Base-by-base conservation (phyloP, 164 flowering plant genomes). In the Vitis labrusca region DNA sequence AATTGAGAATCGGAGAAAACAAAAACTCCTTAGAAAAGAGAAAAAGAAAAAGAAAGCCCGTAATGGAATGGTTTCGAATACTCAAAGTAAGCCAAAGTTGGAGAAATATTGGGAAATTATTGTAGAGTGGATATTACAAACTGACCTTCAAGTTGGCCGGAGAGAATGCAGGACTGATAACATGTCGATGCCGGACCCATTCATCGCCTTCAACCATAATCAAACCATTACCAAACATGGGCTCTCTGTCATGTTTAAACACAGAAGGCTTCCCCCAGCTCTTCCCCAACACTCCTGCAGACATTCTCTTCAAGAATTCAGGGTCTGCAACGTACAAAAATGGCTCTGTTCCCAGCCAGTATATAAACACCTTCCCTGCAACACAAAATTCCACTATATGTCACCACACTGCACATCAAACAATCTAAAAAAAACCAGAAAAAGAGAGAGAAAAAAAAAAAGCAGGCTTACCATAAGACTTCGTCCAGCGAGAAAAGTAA, bases 271-370 rank as follows among this genome's bases (percentile, higher is more conserved):
- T 95, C 27, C 99, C 99, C 99, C 98, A 95, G 48, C 77, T 78
- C 79, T 86, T 95, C 8, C 81, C 89, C 81, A 75, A 50, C 0
- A 90, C 87, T 2, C 81, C 86, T 7, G 83, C 62, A 0, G 89
- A 72, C 83, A 90, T 83, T 66, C 71, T 72, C 72, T 79, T 91
- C 15, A 92, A 65, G 54, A 92, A 90, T 73, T 86, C 94, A 0
- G 99, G 93, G 1, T 95, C 99, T 27, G 91, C 95, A 9, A 95
- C 70, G 67, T 90, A 92, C 13, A 95, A 44, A 70, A 95, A 95
- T 17, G 98, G 94, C 80, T 95, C 96, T 9, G 89, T 86, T 0
- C 99, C 99, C 37, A 92, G 71, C 99, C 99, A 95, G 72, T 95
- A 92, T 1, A 85, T 65, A 37, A 88, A 91, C 63, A 89, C 89